Base-by-base conservation (phyloP, 2,329 filamentous ascomycete genomes). In the Coniosporium tulheliwenetii region DNA sequence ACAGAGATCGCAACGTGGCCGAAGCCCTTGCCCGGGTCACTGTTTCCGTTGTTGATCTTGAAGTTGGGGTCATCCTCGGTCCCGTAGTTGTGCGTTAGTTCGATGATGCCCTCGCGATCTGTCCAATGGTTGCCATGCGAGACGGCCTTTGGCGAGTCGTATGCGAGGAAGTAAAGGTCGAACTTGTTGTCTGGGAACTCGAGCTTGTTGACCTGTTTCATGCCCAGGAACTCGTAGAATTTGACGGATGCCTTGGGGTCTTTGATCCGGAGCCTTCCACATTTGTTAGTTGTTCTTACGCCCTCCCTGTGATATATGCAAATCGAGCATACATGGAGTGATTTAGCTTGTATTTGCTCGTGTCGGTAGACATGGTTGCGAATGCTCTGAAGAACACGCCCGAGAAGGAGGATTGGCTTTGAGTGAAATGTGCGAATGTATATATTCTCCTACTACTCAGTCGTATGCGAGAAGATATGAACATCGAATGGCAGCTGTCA, bases 131-230 rank as follows among this genome's bases (percentile, higher is more conserved):
- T 78, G 52, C 79, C 81, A 43, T 73, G 68, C 8, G 83, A 91
- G n/a, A 75, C 65, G 10, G 89, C 81, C 32, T 73, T 69, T 8
- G 85, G 75, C 30, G 76, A 74, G 57, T 94, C 81, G 64, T 93
- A 96, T 44, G 80, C 86, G 44, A 98, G 71, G 66, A 96, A 96
- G 70, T 96, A 96, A 26, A 95, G 76, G 53, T 91, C 85, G 61
- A 96, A 96, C 57, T 93, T 94, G 61, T 76, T 77, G 44, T 94
- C 86, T 10, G 87, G 82, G 55, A 85, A 83, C 46, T 81, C 69
- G 37, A 91, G 70, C 64, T 87, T 83, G 55, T 84, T 77, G 60
- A 96, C 73, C 46, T 86, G 64, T 56, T 71, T 86, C 73, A 96
- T 78, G 52, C 91, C 91, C 13, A 98, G 74, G 60, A 85, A 83